Evolutionary conservation across 441 rosid genomes (phyloP), one percentile per base, ranked within the genome.

Genomic region (Euphorbia corollata): DNA sequence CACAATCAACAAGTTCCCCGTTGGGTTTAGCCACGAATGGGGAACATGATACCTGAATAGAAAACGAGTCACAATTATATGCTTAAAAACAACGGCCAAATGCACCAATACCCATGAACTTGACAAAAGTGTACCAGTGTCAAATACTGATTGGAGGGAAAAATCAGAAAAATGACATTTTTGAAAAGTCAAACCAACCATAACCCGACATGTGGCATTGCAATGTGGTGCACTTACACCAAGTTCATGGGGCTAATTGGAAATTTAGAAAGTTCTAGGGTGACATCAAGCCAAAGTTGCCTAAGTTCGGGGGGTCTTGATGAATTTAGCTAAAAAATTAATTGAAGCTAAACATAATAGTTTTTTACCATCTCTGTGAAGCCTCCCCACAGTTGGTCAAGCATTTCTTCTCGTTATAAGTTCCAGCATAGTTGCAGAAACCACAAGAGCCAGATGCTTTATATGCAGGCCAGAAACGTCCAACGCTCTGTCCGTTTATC

Each of bases 401-500:
- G 76, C 99, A 95, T 71, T 95, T 95, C 70, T 83, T 79, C 87
- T 91, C 92, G 4, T 71, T 55, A 48, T 74, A 95, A 0, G 94
- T 80, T 68, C 99, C 99, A 0, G 85, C 78, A 47, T 91, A 91
- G 63, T 79, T 72, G 72, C 99, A 95, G 48, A 67, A 71, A 53
- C 79, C 81, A 64, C 99, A 95, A 65, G 71, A 71, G 65, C 97
- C 99, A 50, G 90, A 58, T 36, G 96, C 98, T 77, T 90, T 88
- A 34, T 90, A 91, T 1, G 96, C 96, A 71, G 99, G 96, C 99
- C 96, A 91, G 74, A 88, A 80, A 53, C 99, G 96, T 51, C 99
- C 99, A 38, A 89, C 57, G 72, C 90, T 86, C 79, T 86, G 87
- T 61, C 97, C 99, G 63, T 95, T 95, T 68, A 95, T 85, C 99